Conservation (phyloP, 2,329 filamentous ascomycete species). For the Pseudogymnoascus sp. region DNA sequence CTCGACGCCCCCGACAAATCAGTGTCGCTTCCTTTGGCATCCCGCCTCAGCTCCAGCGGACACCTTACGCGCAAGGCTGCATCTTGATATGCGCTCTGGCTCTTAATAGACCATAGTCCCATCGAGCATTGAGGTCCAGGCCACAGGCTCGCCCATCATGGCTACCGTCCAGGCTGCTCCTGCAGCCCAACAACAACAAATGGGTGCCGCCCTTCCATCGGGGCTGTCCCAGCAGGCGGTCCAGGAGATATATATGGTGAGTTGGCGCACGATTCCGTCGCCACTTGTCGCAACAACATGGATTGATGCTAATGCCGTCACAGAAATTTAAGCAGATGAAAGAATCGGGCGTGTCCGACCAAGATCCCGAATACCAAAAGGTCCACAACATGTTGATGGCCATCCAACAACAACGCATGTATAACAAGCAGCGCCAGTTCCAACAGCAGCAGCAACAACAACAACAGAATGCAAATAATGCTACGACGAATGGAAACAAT, state of each 20-base stretch:
- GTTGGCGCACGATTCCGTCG: constrained; percentile 24
- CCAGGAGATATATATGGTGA: constrained; percentile 65
- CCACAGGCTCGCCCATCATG: constrained; percentile 47
- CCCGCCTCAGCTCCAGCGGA: constrained; percentile 17
- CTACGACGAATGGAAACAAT: constrained; percentile 50
- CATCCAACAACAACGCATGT: constrained; percentile 56
- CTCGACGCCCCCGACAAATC: constrained; percentile 16
- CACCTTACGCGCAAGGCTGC: constrained; percentile 30
- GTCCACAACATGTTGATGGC: constrained; percentile 66
- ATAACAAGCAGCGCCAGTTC: constrained; percentile 38
- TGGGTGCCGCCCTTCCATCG: constrained; percentile 51
- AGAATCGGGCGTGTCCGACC: constrained; percentile 69
- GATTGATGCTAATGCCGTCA: constrained; percentile 25
- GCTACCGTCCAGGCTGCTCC: constrained; percentile 71
- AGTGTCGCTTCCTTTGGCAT: constrained; percentile 17
- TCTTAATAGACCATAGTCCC: constrained; percentile 17
- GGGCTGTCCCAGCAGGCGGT: constrained; percentile 71
- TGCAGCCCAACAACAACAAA: constrained; percentile 52
- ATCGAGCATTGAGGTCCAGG: constrained; percentile 13
- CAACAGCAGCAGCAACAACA: constrained; percentile 54
- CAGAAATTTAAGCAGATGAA: constrained; percentile 91
- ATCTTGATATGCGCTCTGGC: constrained; percentile 29
- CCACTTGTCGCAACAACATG: constrained; percentile 13
- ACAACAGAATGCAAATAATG: constrained; percentile 47
- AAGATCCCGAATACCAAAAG: constrained; percentile 83